Evolutionary conservation across 352 stramenopile species (phyloP).

Genomic region (Thalassiosira mediterranea): DNA sequence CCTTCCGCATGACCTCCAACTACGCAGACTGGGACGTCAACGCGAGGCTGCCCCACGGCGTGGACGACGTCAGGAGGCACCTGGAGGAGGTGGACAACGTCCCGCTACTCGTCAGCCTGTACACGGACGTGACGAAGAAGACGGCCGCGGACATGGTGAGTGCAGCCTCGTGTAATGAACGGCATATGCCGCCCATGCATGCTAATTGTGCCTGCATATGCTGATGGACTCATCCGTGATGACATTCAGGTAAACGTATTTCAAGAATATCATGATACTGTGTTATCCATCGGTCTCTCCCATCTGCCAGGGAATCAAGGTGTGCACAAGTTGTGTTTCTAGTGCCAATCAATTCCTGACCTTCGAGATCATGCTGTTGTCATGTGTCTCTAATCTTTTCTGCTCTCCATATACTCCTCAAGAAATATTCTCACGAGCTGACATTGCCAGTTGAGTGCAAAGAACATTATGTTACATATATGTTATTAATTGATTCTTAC

Average conservation of each 20-base stretch:
- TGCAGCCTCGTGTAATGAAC: slow-evolving; percentile 66
- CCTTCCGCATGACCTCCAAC: slow-evolving; percentile 94
- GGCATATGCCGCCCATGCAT: too few species aligned
- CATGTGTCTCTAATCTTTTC: too few species aligned
- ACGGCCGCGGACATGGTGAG: slow-evolving; percentile 92
- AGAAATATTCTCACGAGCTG: slow-evolving; percentile 83
- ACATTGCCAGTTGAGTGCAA: too few species aligned
- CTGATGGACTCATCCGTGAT: too few species aligned
- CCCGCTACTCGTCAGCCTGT: slow-evolving; percentile 95
- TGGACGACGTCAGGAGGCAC: slow-evolving; percentile 94
- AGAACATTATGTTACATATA: too few species aligned
- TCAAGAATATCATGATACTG: slow-evolving; percentile 86
- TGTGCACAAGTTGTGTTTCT: too few species aligned
- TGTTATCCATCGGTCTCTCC: slow-evolving; percentile 82
- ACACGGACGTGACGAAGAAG: slow-evolving; percentile 95
- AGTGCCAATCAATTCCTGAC: too few species aligned
- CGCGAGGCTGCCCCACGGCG: slow-evolving; percentile 93
- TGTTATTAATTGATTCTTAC: too few species aligned
- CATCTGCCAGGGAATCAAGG: slow-evolving; percentile 60
- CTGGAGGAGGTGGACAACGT: slow-evolving; percentile 98
- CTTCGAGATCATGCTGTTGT: too few species aligned
- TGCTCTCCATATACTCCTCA: slow-evolving; percentile 69
- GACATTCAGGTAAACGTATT: too few species aligned
- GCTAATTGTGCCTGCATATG: too few species aligned
- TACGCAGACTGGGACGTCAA: slow-evolving; percentile 93